phyloP scores from a whole-genome alignment of 345 rosid species.

The Brassica nigra region DNA sequence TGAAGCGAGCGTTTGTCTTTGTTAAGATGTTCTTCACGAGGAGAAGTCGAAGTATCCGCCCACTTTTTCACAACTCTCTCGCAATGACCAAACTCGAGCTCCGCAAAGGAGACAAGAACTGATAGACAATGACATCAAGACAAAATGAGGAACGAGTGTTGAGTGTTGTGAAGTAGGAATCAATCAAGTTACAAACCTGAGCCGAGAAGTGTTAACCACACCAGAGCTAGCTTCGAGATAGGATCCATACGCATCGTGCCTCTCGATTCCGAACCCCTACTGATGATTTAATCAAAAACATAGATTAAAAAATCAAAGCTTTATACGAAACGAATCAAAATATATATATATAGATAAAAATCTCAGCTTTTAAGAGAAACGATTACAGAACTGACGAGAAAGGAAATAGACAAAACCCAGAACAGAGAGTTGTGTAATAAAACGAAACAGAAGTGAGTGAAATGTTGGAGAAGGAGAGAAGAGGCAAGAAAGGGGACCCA shows the following conservation, averaged over 20 bases:
- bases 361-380: not conserved
- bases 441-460: not conserved
- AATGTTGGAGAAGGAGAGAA: conserved; percentile 6
- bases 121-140: conserved; percentile 19
- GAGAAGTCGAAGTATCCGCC: conserved; percentile 50
- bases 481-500: conserved; percentile 22
- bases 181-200: conserved; percentile 45
- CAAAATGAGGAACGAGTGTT: conserved; percentile 7
- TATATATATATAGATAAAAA: not conserved
- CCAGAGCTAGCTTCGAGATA: conserved; percentile 44
- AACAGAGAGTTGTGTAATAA: not conserved
- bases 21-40: conserved; percentile 51
- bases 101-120: conserved; percentile 51
- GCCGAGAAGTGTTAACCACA: conserved; percentile 49
- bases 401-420: conserved; percentile 28
- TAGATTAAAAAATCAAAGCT: not conserved
- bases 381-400: not conserved
- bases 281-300: conserved; percentile 7
- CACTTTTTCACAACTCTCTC: conserved; percentile 67
- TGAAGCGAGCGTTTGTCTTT: conserved; percentile 65
- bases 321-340: not conserved
- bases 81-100: conserved; percentile 58
- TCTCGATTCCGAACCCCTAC: conserved; percentile 44
- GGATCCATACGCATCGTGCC: conserved; percentile 48
- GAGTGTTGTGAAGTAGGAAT: not conserved